Evolutionary conservation across 371 early-diverging fungal genomes (phyloP), one percentile per base, ranked within the genome.

Genomic region (Mucor lusitanicus): DNA sequence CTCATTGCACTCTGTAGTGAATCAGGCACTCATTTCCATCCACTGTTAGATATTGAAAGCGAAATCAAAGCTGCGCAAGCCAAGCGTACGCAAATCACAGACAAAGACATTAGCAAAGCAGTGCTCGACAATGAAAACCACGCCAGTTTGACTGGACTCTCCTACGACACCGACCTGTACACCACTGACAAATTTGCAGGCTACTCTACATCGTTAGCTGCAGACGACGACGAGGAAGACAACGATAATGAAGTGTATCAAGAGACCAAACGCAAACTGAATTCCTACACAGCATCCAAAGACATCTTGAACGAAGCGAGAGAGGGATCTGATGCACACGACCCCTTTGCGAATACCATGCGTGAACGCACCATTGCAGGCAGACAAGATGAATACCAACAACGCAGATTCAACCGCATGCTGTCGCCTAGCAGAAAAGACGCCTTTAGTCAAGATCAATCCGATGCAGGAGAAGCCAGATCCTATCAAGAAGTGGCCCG

Each of bases 361-460:
- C 68, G 70, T 27, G 78, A 76, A 56, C 79, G 85, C 37, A 78
- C 83, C 7, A 95, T 97, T 66, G 88, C 88, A 7, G 97, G 95
- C 53, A 79, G 97, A 57, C 93, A 97, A 72, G 88, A 86, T 76
- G 95, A 96, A 59, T 97, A 98, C 68, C 91, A 92, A 53, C 87
- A 87, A 61, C 88, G 94, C 33, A 80, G 96, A 37, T 87, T 88
- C 63, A 87, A 87, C 55, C 87, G 99, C 9, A 84, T 84, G 63
- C 85, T 98, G 25, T 96, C 97, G 12, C 96, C 97, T 3, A 92
- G 91, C 59, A 85, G 97, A 15, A 84, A 77, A 35, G 97, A 98
- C 74, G 91, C 95, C 0, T 96, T 97, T 72, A 68, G 86, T n/a
- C 77, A 67, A 44, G 72, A 72, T 2, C 71, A 62, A 3, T 66